Evolutionary conservation across 352 stramenopile genomes (phyloP).

Genomic region (Globisporangium alternatum): DNA sequence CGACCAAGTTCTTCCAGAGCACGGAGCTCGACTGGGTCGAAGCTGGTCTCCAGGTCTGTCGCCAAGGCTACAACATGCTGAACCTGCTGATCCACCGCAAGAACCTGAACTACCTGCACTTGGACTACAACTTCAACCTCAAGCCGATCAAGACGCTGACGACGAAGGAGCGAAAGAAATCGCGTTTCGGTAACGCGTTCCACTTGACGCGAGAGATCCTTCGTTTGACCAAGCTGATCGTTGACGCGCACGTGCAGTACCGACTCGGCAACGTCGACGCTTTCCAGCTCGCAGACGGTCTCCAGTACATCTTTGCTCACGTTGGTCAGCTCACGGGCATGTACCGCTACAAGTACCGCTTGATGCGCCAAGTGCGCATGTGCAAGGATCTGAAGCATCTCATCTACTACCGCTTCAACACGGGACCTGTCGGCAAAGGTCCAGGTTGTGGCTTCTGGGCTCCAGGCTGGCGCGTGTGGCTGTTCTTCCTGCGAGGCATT

Average conservation of each 20-base stretch:
- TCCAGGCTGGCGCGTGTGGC: constrained; percentile 98
- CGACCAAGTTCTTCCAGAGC: constrained; percentile 99
- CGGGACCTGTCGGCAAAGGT: constrained; percentile 98
- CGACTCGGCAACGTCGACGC: constrained; percentile 99
- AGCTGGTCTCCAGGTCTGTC: constrained; percentile 96
- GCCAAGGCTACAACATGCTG: constrained; percentile 99
- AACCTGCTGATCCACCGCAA: constrained; percentile 99
- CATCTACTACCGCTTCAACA: constrained; percentile 99
- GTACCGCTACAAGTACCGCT: constrained; percentile 99
- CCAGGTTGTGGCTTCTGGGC: constrained; percentile 99
- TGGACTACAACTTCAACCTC: constrained; percentile 99
- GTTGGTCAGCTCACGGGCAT: constrained; percentile 99
- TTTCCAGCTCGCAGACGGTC: constrained; percentile 98
- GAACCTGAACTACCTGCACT: constrained; percentile 99
- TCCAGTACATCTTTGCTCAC: constrained; percentile 99
- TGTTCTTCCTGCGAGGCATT: constrained; percentile 99
- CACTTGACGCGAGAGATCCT: constrained; percentile 98
- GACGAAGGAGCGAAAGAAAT: constrained; percentile 99
- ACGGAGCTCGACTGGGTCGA: constrained; percentile 99
- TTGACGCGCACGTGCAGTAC: constrained; percentile 99
- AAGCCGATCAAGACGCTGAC: constrained; percentile 99
- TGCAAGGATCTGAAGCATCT: constrained; percentile 99
- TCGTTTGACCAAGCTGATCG: constrained; percentile 98
- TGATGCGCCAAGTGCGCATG: constrained; percentile 97
- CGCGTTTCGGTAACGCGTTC: constrained; percentile 95